phyloP scores from a whole-genome alignment of 768 basidiomycete genomes.

The Panellus pusillus region DNA sequence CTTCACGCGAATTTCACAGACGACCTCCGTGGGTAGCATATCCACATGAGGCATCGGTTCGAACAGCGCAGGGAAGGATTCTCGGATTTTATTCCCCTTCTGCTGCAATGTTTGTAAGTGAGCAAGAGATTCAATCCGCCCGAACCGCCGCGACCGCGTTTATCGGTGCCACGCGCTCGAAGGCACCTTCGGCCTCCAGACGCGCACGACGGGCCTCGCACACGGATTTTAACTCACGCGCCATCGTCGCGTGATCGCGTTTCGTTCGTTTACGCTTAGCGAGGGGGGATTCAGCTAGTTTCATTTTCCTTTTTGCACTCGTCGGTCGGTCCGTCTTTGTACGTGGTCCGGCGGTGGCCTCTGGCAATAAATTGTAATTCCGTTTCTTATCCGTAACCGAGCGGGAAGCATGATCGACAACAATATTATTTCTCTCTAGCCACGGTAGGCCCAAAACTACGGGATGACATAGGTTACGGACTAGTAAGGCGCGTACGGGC shows the following conservation, averaged over 20 bases:
- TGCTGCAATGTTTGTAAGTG: neutral
- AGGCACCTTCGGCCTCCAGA: neutral
- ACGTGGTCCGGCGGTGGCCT: no score
- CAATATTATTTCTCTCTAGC: neutral
- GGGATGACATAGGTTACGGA: neutral
- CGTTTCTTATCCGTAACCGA: neutral
- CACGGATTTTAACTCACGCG: neutral
- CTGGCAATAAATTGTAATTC: no score
- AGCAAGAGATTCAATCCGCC: neutral
- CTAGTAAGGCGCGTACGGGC: neutral
- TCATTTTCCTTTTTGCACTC: no score
- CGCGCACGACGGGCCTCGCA: neutral
- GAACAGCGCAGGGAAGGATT: constrained; percentile 21
- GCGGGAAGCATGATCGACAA: neutral
- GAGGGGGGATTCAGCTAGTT: no score
- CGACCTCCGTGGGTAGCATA: constrained; percentile 22
- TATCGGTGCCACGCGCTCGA: neutral
- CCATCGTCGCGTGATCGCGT: neutral
- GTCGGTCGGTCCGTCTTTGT: no score
- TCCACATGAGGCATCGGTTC: constrained; percentile 23
- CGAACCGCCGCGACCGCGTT: neutral
- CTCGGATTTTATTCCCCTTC: constrained; percentile 1
- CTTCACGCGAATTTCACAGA: constrained; percentile 22
- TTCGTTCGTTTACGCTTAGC: neutral
- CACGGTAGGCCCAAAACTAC: neutral